phyloP scores from a whole-genome alignment of 352 stramenopile genomes.

The Phytopythium sindhum region DNA sequence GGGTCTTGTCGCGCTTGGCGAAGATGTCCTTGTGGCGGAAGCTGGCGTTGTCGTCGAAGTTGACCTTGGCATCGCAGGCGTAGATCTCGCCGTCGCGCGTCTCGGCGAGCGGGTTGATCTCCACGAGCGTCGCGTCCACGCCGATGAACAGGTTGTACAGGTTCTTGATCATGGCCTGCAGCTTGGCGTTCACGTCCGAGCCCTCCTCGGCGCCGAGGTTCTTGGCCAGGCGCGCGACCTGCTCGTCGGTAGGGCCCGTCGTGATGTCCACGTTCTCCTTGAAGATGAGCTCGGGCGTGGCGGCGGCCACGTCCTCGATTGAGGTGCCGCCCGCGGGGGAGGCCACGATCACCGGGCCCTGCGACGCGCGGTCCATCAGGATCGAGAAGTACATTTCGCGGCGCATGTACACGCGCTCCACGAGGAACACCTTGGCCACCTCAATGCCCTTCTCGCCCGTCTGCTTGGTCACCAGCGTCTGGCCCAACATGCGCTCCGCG shows the following conservation, averaged over 20 bases:
- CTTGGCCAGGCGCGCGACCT: slow-evolving; percentile 69
- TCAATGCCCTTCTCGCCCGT: slow-evolving; percentile 85
- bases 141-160: slow-evolving; percentile 97
- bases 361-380: slow-evolving; percentile 95
- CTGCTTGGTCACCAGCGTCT: slow-evolving; percentile 97
- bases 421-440: slow-evolving; percentile 89
- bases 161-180: slow-evolving; percentile 74
- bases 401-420: slow-evolving; percentile 92
- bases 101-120: slow-evolving; percentile 99
- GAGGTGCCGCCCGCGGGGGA: slow-evolving; percentile 91
- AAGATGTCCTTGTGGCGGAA: slow-evolving; percentile 97
- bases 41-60: slow-evolving; percentile 98
- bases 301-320: slow-evolving; percentile 96
- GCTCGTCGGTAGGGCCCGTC: slow-evolving; percentile 84
- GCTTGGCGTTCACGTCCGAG: slow-evolving; percentile 40
- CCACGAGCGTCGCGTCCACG: slow-evolving; percentile 96
- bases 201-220: slow-evolving; percentile 59
- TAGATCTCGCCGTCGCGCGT: slow-evolving; percentile 94
- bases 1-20: slow-evolving; percentile 82
- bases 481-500: slow-evolving; percentile 89
- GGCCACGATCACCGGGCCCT: slow-evolving; percentile 96
- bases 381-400: slow-evolving; percentile 99
- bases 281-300: slow-evolving; percentile 92
- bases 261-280: slow-evolving; percentile 95
- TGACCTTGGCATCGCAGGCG: slow-evolving; percentile 97